Evolutionary conservation across 129 eudicot genomes (phyloP).

Genomic region (Tanacetum coccineum): DNA sequence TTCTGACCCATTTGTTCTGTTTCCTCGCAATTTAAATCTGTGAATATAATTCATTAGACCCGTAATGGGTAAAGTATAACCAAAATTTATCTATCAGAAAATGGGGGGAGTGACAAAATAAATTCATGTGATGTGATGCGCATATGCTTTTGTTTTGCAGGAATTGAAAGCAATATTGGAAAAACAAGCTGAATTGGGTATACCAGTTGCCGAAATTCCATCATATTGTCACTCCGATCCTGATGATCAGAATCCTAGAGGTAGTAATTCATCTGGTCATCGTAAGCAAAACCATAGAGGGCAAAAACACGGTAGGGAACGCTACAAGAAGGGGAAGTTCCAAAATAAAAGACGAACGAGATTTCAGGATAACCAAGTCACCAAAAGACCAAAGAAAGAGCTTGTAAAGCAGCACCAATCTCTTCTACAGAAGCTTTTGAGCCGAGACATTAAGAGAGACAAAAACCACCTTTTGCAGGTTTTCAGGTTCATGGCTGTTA

Average conservation of each 20-base stretch:
- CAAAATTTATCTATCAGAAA: background rate
- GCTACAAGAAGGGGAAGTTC: slow-evolving; percentile 38
- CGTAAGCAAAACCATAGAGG: slow-evolving; percentile 23
- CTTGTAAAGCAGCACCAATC: slow-evolving; percentile 48
- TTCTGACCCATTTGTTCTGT: background rate
- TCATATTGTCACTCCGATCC: slow-evolving; percentile 52
- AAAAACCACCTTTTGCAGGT: slow-evolving; percentile 68
- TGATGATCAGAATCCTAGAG: slow-evolving; percentile 33
- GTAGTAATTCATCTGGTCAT: slow-evolving; percentile 17
- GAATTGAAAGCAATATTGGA: slow-evolving; percentile 81
- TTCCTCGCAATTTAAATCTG: background rate
- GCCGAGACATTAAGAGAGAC: slow-evolving; percentile 63
- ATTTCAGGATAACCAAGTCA: slow-evolving; percentile 30
- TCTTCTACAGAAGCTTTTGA: slow-evolving; percentile 74
- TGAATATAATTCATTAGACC: background rate
- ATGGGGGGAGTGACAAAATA: background rate
- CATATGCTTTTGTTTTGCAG: slow-evolving; percentile 37
- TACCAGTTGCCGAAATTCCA: slow-evolving; percentile 90
- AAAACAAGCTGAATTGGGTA: slow-evolving; percentile 87
- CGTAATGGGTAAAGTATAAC: background rate
- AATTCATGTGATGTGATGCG: background rate
- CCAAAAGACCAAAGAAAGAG: slow-evolving; percentile 34
- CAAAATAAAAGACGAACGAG: slow-evolving; percentile 54
- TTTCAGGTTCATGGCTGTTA: slow-evolving; percentile 72
- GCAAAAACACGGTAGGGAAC: slow-evolving; percentile 29